Percentiles rank a stretch among this genome's conserved stretches.
These are phyloP conservation scores for Nicotiana noctiflora DNA, from an alignment of 257 asterid species.

Conservation along the genomic window DNA sequence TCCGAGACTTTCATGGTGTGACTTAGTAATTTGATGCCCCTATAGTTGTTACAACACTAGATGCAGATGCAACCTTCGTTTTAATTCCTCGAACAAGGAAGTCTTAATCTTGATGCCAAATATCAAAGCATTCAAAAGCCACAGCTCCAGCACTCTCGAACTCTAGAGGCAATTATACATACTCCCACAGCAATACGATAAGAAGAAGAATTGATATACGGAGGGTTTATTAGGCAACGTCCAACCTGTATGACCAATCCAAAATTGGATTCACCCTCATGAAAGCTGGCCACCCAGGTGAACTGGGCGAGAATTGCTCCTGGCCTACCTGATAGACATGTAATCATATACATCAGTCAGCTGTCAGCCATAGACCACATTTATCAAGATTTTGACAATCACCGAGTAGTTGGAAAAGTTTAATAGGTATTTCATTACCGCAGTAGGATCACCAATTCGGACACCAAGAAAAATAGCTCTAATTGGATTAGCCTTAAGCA, in stretches of 20 bases:
- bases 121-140: neutral
- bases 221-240: neutral
- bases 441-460: constrained; percentile 92
- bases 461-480: constrained; percentile 95
- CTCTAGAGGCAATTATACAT: neutral
- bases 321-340: constrained; percentile 68
- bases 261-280: constrained; percentile 96
- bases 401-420: neutral
- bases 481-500: constrained; percentile 60
- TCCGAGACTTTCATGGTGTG: no score
- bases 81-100: neutral
- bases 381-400: neutral
- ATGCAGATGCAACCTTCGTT: neutral
- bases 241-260: constrained; percentile 95
- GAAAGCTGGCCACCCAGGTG: constrained; percentile 95
- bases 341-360: neutral
- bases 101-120: neutral
- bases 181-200: neutral
- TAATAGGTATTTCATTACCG: constrained; percentile 33
- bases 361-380: neutral
- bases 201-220: neutral
- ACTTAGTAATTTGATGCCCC: no score
- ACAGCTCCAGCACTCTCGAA: neutral
- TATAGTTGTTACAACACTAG: no score
- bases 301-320: constrained; percentile 92